These are phyloP conservation scores for Globisporangium abappressorium DNA, from an alignment of 352 stramenopile genomes.

Conservation along the genomic window DNA sequence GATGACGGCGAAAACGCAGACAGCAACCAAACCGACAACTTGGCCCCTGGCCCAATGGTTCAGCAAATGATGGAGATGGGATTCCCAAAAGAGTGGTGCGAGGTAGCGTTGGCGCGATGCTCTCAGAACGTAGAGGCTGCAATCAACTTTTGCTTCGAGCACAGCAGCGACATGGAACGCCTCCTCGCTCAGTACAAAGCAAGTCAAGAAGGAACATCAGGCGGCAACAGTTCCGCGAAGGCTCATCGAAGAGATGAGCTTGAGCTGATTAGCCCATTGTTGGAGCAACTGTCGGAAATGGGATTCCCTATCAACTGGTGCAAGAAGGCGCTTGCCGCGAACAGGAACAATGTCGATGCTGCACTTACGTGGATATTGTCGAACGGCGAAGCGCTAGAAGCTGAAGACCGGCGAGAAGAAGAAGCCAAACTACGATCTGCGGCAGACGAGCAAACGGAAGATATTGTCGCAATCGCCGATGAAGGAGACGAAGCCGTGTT, in stretches of 20 bases:
- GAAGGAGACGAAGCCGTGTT: conserved; percentile 37
- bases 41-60: conserved; percentile 61
- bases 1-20: conserved; percentile 23
- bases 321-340: conserved; percentile 86
- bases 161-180: conserved; percentile 90
- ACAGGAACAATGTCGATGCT: conserved; percentile 88
- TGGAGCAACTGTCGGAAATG: conserved; percentile 91
- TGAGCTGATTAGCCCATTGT: conserved; percentile 64
- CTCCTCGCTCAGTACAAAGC: conserved; percentile 79
- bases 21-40: conserved; percentile 23
- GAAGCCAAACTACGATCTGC: conserved; percentile 52
- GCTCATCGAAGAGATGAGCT: conserved; percentile 43
- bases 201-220: conserved; percentile 33
- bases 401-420: conserved; percentile 85
- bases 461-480: conserved; percentile 9
- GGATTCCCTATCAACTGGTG: conserved; percentile 93
- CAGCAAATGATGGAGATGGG: conserved; percentile 94
- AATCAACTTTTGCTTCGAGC: conserved; percentile 93
- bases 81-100: conserved; percentile 91
- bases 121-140: conserved; percentile 88
- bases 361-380: conserved; percentile 92
- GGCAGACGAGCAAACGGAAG: conserved; percentile 30
- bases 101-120: conserved; percentile 82
- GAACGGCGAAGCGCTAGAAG: conserved; percentile 86
- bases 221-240: conserved; percentile 20